Evolutionary conservation across 2,329 filamentous ascomycete species (phyloP), one percentile per base, ranked within the genome.

Genomic region (Calonectria ilicicola): DNA sequence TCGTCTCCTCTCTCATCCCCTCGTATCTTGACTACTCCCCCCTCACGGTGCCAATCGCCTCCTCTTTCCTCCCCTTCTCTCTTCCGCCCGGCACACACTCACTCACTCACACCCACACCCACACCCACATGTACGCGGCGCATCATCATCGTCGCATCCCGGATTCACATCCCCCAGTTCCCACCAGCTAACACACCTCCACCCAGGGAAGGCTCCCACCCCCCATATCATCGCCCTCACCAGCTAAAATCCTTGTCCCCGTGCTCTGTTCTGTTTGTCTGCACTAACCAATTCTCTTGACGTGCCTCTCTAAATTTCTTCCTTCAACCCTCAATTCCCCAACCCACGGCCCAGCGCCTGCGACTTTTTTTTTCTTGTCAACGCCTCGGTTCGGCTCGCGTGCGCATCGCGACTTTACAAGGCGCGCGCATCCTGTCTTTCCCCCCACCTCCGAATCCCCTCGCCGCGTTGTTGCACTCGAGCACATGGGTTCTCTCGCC

Each of bases 401-500:
- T 79, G 76, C 77, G 77, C 77, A 78, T 79, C 75, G 76, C 76
- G 78, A 78, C 69, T 32, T 56, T 63, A 64, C 27, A 71, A 73
- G 72, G 63, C 32, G 65, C 77, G 77, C 77, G 72, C 76, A 76
- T 73, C 62, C 32, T 65, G 32, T 46, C 51, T 69, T 58, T 51
- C 46, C 64, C 69, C 67, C 70, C 56, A 63, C 74, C 67, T 64
- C 74, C 74, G 73, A 77, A 71, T 74, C 63, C 73, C 56, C 46
- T 71, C 72, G 77, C 74, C 78, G 78, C 74, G 76, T 75, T 73
- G 69, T 63, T 76, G 63, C 47, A 58, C 67, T 72, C 75, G 73
- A 78, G 78, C 78, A 80, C 65, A 80, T 80, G 78, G 76, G 78
- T 79, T 69, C 75, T 76, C 78, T 69, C 75, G 65, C 53, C 64